These are phyloP conservation scores for Hypoxylon sp. DNA, from an alignment of 2,329 filamentous ascomycete genomes.

Conservation along the genomic window DNA sequence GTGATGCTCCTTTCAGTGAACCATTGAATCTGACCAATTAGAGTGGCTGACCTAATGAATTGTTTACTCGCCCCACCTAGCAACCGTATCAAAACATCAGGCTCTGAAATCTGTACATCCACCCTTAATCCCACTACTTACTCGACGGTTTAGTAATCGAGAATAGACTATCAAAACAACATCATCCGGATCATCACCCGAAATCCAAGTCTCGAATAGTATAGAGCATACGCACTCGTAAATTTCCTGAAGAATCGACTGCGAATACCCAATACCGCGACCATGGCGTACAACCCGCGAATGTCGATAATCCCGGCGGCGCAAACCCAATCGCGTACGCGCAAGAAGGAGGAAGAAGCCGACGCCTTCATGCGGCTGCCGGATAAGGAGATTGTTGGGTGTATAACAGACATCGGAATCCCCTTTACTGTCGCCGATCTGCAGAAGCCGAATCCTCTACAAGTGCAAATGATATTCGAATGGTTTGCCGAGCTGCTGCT, in stretches of 20 bases:
- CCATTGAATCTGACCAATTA: conserved; percentile 22
- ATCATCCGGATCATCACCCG: neutral
- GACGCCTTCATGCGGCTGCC: conserved; percentile 73
- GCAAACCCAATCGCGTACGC: conserved; percentile 67
- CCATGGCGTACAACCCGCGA: conserved; percentile 72
- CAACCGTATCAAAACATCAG: conserved; percentile 46
- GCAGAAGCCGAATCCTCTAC: conserved; percentile 92
- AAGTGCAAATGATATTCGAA: conserved; percentile 98
- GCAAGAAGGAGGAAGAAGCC: conserved; percentile 72
- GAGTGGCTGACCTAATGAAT: conserved; percentile 23
- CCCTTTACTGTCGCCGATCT: conserved; percentile 88
- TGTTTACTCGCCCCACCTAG: conserved; percentile 43
- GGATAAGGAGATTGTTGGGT: conserved; percentile 90
- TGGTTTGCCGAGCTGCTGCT: conserved; percentile 96
- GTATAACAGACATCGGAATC: conserved; percentile 97
- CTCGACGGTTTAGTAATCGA: conserved; percentile 4
- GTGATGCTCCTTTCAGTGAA: neutral
- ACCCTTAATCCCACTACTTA: conserved; percentile 4
- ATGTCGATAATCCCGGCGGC: conserved; percentile 72
- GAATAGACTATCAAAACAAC: conserved; percentile 17
- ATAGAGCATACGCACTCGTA: conserved; percentile 4
- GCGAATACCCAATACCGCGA: conserved; percentile 41
- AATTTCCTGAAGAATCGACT: neutral
- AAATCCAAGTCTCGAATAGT: neutral
- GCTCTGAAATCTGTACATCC: conserved; percentile 14